Evolutionary conservation across 2,329 filamentous ascomycete genomes (phyloP), one percentile per base, ranked within the genome.

Genomic region (Hymenoscyphus salicellus): DNA sequence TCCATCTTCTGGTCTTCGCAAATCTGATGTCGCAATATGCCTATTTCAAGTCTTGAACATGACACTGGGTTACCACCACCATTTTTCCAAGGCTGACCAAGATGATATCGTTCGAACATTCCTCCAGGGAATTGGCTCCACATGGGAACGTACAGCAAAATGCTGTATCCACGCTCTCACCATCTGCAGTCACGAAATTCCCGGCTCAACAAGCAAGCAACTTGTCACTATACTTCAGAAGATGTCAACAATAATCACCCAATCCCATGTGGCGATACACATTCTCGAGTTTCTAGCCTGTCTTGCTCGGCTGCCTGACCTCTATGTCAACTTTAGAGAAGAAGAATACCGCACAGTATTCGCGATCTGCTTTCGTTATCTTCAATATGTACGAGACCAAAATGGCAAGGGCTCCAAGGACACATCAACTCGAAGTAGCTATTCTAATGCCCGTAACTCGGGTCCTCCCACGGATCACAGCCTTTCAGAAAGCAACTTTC

Each of bases 231-330:
- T 98, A 70, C 82, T 99, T 63, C 90, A 93, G 72, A 94, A 92
- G 75, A 96, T 99, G 91, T 90, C 93, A 0, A 92, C 93, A 71
- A 96, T 97, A 73, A 96, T 99, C 73, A 98, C 95, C 0, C 93
- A 97, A 72, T 89, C 92, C 6, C 87, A 93, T 63, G 90, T 97
- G 41, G 93, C 94, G 10, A 90, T 97, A 66, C 95, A 99, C 74
- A 96, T 99, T 66, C 82, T 99, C 59, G 95, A 99, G 74, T 98
- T 99, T 73, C 81, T 99, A n/a, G 91, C 92, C 10, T 89, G 92
- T 59, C 83, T 99, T 32, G 93, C 93, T 61, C 89, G 94, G 41
- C 81, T 97, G 64, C 92, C 91, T 10, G 86, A 92, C 66, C 83
- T 97, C 1, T 96, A 93, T 74, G 87, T 92, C 74, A 96, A 97